Evolutionary conservation across 805 yeast genomes (phyloP).

Genomic region (Yamadazyma sp.): DNA sequence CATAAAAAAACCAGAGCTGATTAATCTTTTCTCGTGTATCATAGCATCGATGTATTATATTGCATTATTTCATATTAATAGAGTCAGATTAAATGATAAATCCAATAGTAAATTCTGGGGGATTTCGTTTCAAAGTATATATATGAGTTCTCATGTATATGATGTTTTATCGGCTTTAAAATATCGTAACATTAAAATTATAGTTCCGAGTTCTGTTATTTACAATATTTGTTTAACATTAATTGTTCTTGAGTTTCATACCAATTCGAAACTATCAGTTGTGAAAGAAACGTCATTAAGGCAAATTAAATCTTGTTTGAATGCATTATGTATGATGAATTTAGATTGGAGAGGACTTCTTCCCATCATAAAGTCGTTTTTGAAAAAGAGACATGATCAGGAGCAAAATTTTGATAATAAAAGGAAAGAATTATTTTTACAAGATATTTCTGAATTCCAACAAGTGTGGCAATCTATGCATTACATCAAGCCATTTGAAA

Average conservation of each 20-base stretch:
- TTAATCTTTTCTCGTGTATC: conserved; percentile 4
- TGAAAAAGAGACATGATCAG: conserved; percentile 2
- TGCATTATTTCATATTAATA: conserved; percentile 10
- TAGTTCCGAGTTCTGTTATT: conserved; percentile 8
- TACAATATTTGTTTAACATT: conserved; percentile 9
- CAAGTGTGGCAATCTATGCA: conserved; percentile 1
- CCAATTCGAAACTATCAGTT: conserved; percentile 7
- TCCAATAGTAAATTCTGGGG: conserved; percentile 10
- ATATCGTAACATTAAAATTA: neutral
- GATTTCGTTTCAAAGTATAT: conserved; percentile 10
- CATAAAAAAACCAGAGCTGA: conserved; percentile 1
- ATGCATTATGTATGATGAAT: conserved; percentile 5
- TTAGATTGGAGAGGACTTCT: conserved; percentile 13
- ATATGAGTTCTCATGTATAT: conserved; percentile 2
- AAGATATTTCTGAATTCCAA: conserved; percentile 1
- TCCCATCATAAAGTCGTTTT: conserved; percentile 6
- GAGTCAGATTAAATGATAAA: conserved; percentile 7
- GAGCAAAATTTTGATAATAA: conserved; percentile 1
- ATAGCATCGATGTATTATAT: conserved; percentile 7
- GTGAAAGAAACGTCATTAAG: conserved; percentile 10
- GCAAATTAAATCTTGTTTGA: conserved; percentile 8
- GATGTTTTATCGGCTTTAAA: neutral
- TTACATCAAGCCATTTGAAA: conserved; percentile 8
- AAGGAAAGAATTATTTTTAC: conserved; percentile 5
- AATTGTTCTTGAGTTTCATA: conserved; percentile 10